Conservation (phyloP, 495 filamentous ascomycete species). For the Penicillium canescens region DNA sequence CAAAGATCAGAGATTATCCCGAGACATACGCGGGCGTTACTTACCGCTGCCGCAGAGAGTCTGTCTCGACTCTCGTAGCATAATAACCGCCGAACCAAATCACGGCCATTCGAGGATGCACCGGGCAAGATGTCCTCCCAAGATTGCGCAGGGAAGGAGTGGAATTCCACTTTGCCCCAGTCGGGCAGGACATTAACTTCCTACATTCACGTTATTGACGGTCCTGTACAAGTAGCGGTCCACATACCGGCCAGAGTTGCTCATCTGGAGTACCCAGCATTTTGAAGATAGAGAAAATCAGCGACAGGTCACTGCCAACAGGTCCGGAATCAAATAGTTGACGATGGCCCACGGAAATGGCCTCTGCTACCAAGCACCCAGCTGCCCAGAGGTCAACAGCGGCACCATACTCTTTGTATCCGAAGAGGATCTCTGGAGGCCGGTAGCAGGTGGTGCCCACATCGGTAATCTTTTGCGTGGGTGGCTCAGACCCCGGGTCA, state of each 20-base stretch:
- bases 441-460: conserved; percentile 92
- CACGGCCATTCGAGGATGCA: conserved; percentile 48
- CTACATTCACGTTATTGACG: conserved; percentile 26
- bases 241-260: conserved; percentile 72
- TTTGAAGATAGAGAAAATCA: conserved; percentile 88
- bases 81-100: conserved; percentile 56
- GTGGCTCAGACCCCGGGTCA: conserved; percentile 61
- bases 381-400: conserved; percentile 88
- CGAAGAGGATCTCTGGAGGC: conserved; percentile 88
- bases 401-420: conserved; percentile 66
- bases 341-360: conserved; percentile 42
- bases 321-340: conserved; percentile 83
- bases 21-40: conserved; percentile 7
- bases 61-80: conserved; percentile 56
- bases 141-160: conserved; percentile 46
- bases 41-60: conserved; percentile 52
- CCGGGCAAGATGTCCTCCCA: conserved; percentile 57
- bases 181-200: conserved; percentile 58
- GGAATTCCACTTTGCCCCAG: conserved; percentile 68
- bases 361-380: conserved; percentile 77
- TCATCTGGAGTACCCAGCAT: conserved; percentile 81
- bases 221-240: not conserved
- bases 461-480: conserved; percentile 77
- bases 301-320: conserved; percentile 85
- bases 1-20: conserved; percentile 16